Conservation (phyloP, 352 stramenopile genomes). For the Thraustotheca clavata region DNA sequence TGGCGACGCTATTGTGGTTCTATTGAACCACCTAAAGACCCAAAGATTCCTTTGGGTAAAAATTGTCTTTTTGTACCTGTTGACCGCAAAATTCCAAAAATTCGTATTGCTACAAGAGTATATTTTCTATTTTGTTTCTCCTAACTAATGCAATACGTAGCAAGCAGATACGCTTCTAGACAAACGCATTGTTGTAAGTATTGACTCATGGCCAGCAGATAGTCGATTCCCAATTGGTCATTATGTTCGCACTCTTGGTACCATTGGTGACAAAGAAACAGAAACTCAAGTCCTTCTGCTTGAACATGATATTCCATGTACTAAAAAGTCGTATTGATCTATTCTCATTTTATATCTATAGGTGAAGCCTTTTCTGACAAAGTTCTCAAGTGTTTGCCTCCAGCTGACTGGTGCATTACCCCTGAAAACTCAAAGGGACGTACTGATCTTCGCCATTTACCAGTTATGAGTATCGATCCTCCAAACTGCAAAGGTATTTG, state of each 20-base stretch:
- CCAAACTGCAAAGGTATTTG: constrained; percentile 60
- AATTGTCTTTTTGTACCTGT: constrained; percentile 78
- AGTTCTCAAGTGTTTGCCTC: constrained; percentile 89
- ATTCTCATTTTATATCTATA: background rate
- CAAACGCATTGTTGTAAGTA: constrained; percentile 91
- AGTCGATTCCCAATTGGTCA: constrained; percentile 91
- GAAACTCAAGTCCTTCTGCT: constrained; percentile 94
- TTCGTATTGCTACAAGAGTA: constrained; percentile 87
- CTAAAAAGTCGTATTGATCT: background rate
- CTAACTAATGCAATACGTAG: background rate
- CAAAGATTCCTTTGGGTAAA: constrained; percentile 32
- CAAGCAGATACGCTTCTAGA: constrained; percentile 87
- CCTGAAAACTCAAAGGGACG: constrained; percentile 86
- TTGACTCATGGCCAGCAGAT: constrained; percentile 91
- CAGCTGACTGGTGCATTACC: constrained; percentile 94
- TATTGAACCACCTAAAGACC: constrained; percentile 68
- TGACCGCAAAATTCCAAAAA: constrained; percentile 88
- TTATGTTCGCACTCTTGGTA: constrained; percentile 94
- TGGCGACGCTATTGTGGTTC: constrained; percentile 93
- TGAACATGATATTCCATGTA: constrained; percentile 93
- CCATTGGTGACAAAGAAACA: constrained; percentile 94
- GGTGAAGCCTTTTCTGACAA: constrained; percentile 65
- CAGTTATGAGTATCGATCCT: constrained; percentile 88
- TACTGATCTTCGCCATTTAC: constrained; percentile 88
- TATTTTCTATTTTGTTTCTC: background rate